A percentile compares a stretch with the other conserved stretches of the same genome.
Evolutionary conservation across 805 yeast genomes (phyloP).

Genomic region (Lipomyces chichibuensis): DNA sequence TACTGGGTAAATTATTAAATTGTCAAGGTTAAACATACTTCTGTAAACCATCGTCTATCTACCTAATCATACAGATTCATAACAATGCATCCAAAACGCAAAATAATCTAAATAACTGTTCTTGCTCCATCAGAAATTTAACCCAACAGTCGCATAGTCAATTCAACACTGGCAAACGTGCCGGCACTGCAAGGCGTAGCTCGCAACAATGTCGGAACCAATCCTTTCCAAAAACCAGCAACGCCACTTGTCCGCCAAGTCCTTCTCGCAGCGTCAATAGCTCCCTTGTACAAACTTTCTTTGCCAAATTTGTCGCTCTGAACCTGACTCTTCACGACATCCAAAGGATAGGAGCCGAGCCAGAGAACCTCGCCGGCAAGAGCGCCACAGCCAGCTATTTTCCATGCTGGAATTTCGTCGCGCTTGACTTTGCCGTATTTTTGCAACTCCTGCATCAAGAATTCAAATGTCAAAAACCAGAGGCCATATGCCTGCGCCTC

Average conservation of each 20-base stretch:
- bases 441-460: conserved; percentile 46
- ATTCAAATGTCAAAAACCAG: conserved; percentile 71
- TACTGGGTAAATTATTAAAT: neutral
- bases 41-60: neutral
- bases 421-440: conserved; percentile 49
- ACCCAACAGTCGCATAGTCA: conserved; percentile 65
- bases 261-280: conserved; percentile 60
- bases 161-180: conserved; percentile 90
- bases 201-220: conserved; percentile 85
- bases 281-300: conserved; percentile 61
- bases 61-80: neutral
- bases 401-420: conserved; percentile 82
- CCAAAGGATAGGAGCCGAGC: conserved; percentile 61
- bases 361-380: conserved; percentile 69
- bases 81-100: neutral
- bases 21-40: neutral
- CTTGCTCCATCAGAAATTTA: conserved; percentile 4
- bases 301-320: conserved; percentile 72
- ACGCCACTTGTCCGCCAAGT: conserved; percentile 64
- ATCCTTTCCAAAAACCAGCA: conserved; percentile 84
- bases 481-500: conserved; percentile 81
- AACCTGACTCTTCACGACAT: conserved; percentile 84
- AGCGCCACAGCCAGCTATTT: conserved; percentile 85
- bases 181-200: conserved; percentile 99
- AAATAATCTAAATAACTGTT: neutral